Conservation (phyloP, 495 filamentous ascomycete genomes). For the Trichoderma asperelloides region DNA sequence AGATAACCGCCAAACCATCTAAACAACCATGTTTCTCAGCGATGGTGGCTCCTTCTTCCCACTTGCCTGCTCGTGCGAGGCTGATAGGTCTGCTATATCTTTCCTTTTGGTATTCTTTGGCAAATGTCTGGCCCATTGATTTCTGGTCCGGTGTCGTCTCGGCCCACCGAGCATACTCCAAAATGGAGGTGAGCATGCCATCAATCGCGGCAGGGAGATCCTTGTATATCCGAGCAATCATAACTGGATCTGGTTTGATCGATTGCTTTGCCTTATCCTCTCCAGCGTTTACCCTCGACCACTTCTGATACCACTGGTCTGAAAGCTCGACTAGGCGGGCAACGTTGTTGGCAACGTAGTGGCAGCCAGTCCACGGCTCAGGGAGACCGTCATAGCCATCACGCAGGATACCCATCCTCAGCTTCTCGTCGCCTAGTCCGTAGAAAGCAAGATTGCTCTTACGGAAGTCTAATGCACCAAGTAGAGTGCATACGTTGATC, state of each 20-base stretch:
- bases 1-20: conserved; percentile 55
- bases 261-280: not conserved
- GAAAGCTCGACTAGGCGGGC: conserved; percentile 46
- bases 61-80: conserved; percentile 59
- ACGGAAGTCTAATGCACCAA: conserved; percentile 68
- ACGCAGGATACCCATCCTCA: conserved; percentile 60
- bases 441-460: conserved; percentile 56
- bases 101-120: conserved; percentile 27
- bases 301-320: conserved; percentile 24
- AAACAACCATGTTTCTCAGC: conserved; percentile 68
- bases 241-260: conserved; percentile 12
- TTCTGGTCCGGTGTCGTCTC: conserved; percentile 22
- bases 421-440: conserved; percentile 51
- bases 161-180: conserved; percentile 33
- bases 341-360: conserved; percentile 46
- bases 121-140: conserved; percentile 27
- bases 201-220: conserved; percentile 34
- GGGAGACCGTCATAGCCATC: conserved; percentile 54
- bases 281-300: conserved; percentile 7
- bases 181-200: conserved; percentile 35
- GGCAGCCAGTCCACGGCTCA: conserved; percentile 72
- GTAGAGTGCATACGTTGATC: conserved; percentile 60
- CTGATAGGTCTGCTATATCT: conserved; percentile 32
- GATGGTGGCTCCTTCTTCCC: conserved; percentile 57
- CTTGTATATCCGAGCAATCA: conserved; percentile 28